A percentile compares a stretch with the other conserved stretches of the same genome.
Evolutionary conservation across 179 eudicot genomes (phyloP).

Genomic region (Carnegiea gigantea): DNA sequence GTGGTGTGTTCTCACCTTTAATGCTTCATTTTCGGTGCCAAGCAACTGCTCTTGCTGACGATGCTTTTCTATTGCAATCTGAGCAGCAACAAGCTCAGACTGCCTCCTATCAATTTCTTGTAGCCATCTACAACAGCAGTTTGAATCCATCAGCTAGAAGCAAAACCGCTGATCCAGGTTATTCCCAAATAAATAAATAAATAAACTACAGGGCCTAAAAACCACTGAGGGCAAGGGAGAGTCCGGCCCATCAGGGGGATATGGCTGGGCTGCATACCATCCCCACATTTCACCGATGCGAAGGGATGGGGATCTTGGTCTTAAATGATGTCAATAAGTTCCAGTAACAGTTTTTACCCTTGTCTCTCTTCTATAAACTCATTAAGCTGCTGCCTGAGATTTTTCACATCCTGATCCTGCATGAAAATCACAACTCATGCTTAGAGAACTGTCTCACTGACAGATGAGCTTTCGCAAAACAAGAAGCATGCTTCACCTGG

Average conservation of each 20-base stretch:
- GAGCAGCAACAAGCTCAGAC: slow-evolving; percentile 73
- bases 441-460: slow-evolving; percentile 16
- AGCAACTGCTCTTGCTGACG: slow-evolving; percentile 55
- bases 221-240: too few species aligned
- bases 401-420: slow-evolving; percentile 61
- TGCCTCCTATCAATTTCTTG: slow-evolving; percentile 83
- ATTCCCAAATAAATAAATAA: not conserved
- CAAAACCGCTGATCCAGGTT: not conserved
- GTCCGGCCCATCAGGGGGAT: too few species aligned
- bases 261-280: too few species aligned
- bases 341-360: slow-evolving; percentile 45
- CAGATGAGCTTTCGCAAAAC: not conserved
- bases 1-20: slow-evolving; percentile 53
- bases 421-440: slow-evolving; percentile 14
- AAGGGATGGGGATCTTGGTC: too few species aligned
- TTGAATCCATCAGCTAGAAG: slow-evolving; percentile 12
- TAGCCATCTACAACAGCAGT: slow-evolving; percentile 59
- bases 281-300: too few species aligned
- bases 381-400: slow-evolving; percentile 67
- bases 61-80: slow-evolving; percentile 67
- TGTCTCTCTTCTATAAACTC: slow-evolving; percentile 78
- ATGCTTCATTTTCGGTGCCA: slow-evolving; percentile 65
- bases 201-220: too few species aligned
- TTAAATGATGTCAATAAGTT: not conserved
- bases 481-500: slow-evolving; percentile 40